phyloP scores from a whole-genome alignment of 495 filamentous ascomycete species.

The Rhypophila decipiens region DNA sequence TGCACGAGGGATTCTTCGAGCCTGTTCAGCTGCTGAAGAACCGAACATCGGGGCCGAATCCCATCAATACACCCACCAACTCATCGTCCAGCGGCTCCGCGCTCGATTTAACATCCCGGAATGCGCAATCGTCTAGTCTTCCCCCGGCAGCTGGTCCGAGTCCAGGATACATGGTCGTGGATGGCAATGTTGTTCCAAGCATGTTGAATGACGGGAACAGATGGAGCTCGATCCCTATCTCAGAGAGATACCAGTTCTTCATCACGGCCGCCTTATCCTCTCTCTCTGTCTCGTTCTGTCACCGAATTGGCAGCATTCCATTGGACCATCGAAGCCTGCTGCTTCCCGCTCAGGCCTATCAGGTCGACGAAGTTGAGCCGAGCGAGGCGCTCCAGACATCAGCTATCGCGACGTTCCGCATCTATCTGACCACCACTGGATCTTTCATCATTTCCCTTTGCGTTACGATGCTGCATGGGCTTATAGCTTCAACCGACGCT shows the following conservation, averaged over 20 bases:
- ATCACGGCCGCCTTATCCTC: conserved; percentile 38
- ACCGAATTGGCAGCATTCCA: conserved; percentile 32
- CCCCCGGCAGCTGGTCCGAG: conserved; percentile 2
- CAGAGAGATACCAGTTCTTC: conserved; percentile 38
- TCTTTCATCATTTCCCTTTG: conserved; percentile 38
- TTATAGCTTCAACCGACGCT: conserved; percentile 33
- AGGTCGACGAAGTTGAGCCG: conserved; percentile 17
- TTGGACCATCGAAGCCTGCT: conserved; percentile 37
- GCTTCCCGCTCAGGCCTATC: conserved; percentile 21
- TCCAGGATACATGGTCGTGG: conserved; percentile 11
- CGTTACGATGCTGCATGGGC: conserved; percentile 31
- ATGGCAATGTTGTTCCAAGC: conserved; percentile 22
- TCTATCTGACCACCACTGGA: conserved; percentile 43
- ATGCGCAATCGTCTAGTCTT: conserved; percentile 21
- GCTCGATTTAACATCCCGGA: conserved; percentile 32
- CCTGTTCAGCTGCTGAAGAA: conserved; percentile 38
- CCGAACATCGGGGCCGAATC: conserved; percentile 27
- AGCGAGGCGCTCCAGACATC: conserved; percentile 15
- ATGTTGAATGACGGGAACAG: conserved; percentile 16
- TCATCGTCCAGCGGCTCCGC: conserved; percentile 43
- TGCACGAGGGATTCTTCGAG: conserved; percentile 40
- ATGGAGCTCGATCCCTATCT: conserved; percentile 21
- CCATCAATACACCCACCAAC: conserved; percentile 39
- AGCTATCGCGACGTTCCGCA: conserved; percentile 39
- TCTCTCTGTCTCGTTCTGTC: conserved; percentile 37